Percentiles rank a stretch among this genome's conserved stretches.
These are phyloP conservation scores for Eragrostis nindensis DNA, from an alignment of 176 grass and related monocot genomes.

Conservation along the genomic window DNA sequence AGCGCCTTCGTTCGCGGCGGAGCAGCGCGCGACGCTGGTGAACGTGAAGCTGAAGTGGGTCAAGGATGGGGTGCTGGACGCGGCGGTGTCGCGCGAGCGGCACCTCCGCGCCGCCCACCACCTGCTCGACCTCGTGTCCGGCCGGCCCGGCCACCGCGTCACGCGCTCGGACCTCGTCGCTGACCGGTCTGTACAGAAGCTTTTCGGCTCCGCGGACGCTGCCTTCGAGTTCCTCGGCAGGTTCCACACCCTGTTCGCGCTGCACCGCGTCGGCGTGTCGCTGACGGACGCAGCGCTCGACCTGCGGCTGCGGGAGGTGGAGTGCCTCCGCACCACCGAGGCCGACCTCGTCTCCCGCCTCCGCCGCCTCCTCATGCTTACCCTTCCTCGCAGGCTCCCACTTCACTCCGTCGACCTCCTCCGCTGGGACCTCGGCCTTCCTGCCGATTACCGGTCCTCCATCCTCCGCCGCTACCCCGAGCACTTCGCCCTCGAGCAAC, in stretches of 20 bases:
- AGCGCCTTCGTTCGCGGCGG: slow-evolving; percentile 32
- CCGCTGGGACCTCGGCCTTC: slow-evolving; percentile 79
- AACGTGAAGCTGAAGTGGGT: slow-evolving; percentile 73
- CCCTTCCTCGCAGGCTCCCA: slow-evolving; percentile 50
- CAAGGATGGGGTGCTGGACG: slow-evolving; percentile 71
- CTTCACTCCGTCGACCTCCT: slow-evolving; percentile 81
- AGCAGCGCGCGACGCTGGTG: slow-evolving; percentile 63
- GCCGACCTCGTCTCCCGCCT: slow-evolving; percentile 57
- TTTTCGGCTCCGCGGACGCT: slow-evolving; percentile 28
- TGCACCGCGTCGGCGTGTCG: slow-evolving; percentile 37
- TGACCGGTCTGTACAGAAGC: slow-evolving; percentile 34
- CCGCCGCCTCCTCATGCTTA: slow-evolving; percentile 74
- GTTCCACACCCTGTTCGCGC: slow-evolving; percentile 54
- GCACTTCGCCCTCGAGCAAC: slow-evolving; percentile 56
- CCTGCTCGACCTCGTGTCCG: slow-evolving; percentile 73
- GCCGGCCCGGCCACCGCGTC: slow-evolving; percentile 39
- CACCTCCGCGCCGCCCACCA: slow-evolving; percentile 68
- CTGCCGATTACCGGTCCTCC: slow-evolving; percentile 55
- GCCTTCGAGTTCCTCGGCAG: slow-evolving; percentile 52
- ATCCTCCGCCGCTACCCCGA: slow-evolving; percentile 58
- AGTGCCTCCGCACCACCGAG: slow-evolving; percentile 44
- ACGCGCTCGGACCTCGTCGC: slow-evolving; percentile 44
- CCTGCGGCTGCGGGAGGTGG: slow-evolving; percentile 55
- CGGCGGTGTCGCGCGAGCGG: slow-evolving; percentile 52
- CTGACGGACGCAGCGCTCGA: slow-evolving; percentile 52